Evolutionary conservation across 495 filamentous ascomycete genomes (phyloP).

Genomic region (Chaetomidium leptoderma): DNA sequence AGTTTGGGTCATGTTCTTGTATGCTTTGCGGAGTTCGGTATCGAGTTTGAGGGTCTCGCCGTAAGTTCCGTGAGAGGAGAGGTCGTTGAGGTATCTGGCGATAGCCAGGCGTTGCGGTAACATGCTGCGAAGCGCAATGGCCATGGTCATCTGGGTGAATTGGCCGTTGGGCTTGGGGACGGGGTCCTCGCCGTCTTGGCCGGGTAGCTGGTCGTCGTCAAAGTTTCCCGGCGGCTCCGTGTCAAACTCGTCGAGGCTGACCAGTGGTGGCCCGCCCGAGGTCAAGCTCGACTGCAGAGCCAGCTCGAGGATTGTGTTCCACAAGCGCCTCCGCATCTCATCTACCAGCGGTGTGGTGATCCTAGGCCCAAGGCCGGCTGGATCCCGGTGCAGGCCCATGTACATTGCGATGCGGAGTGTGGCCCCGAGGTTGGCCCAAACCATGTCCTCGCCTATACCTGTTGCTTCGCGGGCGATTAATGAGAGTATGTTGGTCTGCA

Average conservation of each 20-base stretch:
- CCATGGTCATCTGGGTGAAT: slow-evolving; percentile 44
- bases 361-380: slow-evolving; percentile 19
- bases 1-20: slow-evolving; percentile 36
- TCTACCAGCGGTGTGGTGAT: slow-evolving; percentile 36
- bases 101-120: slow-evolving; percentile 48
- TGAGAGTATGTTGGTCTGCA: slow-evolving; percentile 23
- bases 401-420: slow-evolving; percentile 26
- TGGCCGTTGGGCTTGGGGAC: slow-evolving; percentile 28
- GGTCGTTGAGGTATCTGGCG: slow-evolving; percentile 44
- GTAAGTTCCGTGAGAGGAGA: slow-evolving; percentile 29
- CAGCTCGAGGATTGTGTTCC: slow-evolving; percentile 59
- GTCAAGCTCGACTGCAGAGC: slow-evolving; percentile 50
- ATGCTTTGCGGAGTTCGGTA: slow-evolving; percentile 35
- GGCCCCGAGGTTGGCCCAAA: slow-evolving; percentile 17
- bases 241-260: slow-evolving; percentile 45
- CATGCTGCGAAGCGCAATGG: slow-evolving; percentile 43
- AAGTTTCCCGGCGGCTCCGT: slow-evolving; percentile 48
- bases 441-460: slow-evolving; percentile 23
- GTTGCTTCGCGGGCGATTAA: slow-evolving; percentile 21
- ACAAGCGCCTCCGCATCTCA: slow-evolving; percentile 59
- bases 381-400: slow-evolving; percentile 29
- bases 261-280: slow-evolving; percentile 50
- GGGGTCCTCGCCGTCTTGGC: neutral
- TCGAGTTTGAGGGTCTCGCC: slow-evolving; percentile 34
- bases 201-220: slow-evolving; percentile 39